Percentiles rank a stretch among this genome's conserved stretches.
phyloP scores from a whole-genome alignment of 257 asterid species.

The Solanum appendiculatum region DNA sequence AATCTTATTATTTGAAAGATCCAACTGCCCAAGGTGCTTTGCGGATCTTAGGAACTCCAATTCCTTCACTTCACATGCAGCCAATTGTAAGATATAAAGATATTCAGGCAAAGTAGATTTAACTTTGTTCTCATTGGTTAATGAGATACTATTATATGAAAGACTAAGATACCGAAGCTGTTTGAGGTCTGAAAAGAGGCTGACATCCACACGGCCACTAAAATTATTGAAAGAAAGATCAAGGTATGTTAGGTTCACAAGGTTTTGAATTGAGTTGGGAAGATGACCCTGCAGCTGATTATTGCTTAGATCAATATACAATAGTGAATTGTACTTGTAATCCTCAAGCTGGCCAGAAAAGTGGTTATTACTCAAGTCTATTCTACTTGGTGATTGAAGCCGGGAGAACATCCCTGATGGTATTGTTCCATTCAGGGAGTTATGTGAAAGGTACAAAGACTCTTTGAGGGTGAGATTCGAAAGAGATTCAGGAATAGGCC shows the following conservation, averaged over 20 bases:
- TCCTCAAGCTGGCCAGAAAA: too few species aligned
- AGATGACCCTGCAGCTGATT: too few species aligned
- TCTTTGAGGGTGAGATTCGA: background rate
- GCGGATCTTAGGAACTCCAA: background rate
- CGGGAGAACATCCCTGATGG: background rate
- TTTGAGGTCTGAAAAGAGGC: too few species aligned
- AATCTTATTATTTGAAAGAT: background rate
- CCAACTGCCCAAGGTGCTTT: fast-evolving
- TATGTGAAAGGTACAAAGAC: fast-evolving
- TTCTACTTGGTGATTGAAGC: background rate
- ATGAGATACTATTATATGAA: too few species aligned
- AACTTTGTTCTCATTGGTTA: too few species aligned
- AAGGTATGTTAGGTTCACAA: too few species aligned
- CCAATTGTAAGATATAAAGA: fast-evolving
- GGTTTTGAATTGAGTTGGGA: too few species aligned
- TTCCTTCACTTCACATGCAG: background rate
- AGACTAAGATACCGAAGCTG: too few species aligned
- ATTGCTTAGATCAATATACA: fast-evolving
- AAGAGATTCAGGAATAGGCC: background rate
- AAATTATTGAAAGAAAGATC: too few species aligned
- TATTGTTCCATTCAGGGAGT: background rate
- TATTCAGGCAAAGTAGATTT: background rate
- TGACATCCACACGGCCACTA: too few species aligned
- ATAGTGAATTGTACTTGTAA: too few species aligned
- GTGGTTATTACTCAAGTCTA: too few species aligned